Evolutionary conservation across 2,329 filamentous ascomycete species (phyloP), one percentile per base, ranked within the genome.

Genomic region (Pyrenophora graminea): DNA sequence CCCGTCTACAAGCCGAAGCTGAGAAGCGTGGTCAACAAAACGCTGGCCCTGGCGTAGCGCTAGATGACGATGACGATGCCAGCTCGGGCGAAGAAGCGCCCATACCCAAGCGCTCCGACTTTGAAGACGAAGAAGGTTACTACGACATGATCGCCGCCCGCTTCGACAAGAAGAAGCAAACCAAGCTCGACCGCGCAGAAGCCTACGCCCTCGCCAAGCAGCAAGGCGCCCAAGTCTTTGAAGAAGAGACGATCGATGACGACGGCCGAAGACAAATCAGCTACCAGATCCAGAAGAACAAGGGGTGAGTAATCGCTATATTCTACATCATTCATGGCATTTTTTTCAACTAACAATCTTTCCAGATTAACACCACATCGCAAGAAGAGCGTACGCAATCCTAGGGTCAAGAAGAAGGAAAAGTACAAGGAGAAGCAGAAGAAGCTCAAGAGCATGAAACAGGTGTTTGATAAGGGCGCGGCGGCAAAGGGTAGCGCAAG

Each of bases 391-490:
- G 88, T 91, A 51, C 82, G 93, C 58, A 99, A 99, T 77, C 92
- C 94, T 31, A 82, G 94, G 73, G 93, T 97, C 60, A 99, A 97
- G 88, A 97, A 97, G 88, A 86, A 91, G 76, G 91, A 91, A 85
- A 91, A 91, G 85, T 99, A 85, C 74, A 91, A 95, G 71, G 88
- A 91, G 74, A 97, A 96, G 83, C 89, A 93, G 84, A 97, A 97
- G 89, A 97, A 97, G 82, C 77, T 97, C 69, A 85, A 85, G 67
- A 93, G 88, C 70, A 90, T 92, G 79, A 90, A 89, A 78, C 84
- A 89, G 7, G 81, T 90, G 12, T 97, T 92, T 79, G 90, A 91
- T 75, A 62, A 58, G 33, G 32, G 32, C n/a, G 90, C 61, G 89
- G 90, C 55, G 86, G 95, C 77, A 86, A 89, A 63, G 85, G 91